These are phyloP conservation scores for Heteromeles arbutifolia DNA, from an alignment of 306 rosid genomes.

Conservation along the genomic window DNA sequence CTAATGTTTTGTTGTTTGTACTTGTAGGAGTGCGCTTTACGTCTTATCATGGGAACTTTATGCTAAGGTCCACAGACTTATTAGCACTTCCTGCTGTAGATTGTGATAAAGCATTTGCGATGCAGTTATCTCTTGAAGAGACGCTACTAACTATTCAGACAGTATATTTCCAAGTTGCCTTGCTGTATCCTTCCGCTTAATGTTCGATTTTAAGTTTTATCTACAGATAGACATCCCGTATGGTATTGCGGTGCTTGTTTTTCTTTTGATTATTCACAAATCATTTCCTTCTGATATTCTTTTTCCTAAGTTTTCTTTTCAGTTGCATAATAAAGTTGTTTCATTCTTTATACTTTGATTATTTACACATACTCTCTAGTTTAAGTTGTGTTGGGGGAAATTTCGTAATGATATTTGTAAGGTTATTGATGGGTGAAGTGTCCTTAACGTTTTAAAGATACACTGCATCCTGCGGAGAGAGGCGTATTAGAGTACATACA, in stretches of 20 bases:
- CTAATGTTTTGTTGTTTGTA: constrained; percentile 19
- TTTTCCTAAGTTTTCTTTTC: background rate
- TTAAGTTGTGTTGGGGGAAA: constrained; percentile 8
- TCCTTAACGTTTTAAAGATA: constrained; percentile 72
- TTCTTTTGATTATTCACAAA: background rate
- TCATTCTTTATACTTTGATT: background rate
- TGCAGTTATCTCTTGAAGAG: constrained; percentile 93
- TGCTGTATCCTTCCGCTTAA: constrained; percentile 80
- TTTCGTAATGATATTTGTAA: constrained; percentile 7
- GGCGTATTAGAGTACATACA: constrained; percentile 96
- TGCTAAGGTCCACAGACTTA: constrained; percentile 95
- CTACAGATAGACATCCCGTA: background rate
- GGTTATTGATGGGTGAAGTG: constrained; percentile 8
- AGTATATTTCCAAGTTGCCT: constrained; percentile 94
- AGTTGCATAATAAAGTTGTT: background rate
- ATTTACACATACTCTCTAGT: background rate
- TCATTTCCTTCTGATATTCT: background rate
- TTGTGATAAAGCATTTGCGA: constrained; percentile 96
- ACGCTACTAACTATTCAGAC: constrained; percentile 83
- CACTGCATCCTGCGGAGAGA: constrained; percentile 97
- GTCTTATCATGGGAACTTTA: constrained; percentile 90
- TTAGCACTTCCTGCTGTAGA: constrained; percentile 98
- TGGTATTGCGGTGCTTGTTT: background rate
- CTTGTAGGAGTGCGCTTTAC: constrained; percentile 88
- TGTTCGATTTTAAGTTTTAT: background rate